Conservation (phyloP, 345 rosid species). For the Anastatica hierochuntica region DNA sequence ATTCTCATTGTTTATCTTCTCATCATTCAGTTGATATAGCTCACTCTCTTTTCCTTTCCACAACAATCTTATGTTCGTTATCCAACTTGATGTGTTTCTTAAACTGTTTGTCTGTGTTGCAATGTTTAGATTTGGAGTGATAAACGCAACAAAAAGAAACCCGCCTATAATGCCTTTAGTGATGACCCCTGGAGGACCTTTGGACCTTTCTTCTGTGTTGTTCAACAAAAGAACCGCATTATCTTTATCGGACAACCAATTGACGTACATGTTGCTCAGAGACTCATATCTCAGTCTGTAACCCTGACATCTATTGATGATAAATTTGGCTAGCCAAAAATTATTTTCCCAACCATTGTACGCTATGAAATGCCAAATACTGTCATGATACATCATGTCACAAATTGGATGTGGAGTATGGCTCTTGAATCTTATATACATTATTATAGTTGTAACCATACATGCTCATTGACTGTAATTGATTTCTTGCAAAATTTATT, state of each 20-base stretch:
- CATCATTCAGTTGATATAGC: neutral
- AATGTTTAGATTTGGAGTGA: conserved; percentile 33
- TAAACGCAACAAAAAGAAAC: conserved; percentile 54
- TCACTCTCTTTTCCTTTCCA: neutral
- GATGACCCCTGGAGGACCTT: conserved; percentile 80
- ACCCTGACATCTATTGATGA: conserved; percentile 85
- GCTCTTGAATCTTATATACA: neutral
- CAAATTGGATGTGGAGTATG: conserved; percentile 88
- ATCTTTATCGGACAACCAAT: conserved; percentile 83
- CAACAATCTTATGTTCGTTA: neutral
- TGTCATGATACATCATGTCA: conserved; percentile 88
- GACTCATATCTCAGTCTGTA: conserved; percentile 85
- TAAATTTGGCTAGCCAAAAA: conserved; percentile 48
- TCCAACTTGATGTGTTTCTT: neutral
- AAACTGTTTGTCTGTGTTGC: neutral
- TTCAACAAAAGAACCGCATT: conserved; percentile 75
- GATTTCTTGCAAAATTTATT: neutral
- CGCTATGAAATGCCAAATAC: conserved; percentile 95
- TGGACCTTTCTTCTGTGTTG: conserved; percentile 79
- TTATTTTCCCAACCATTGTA: conserved; percentile 24
- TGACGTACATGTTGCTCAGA: conserved; percentile 79
- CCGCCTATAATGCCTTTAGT: conserved; percentile 88
- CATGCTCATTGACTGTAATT: neutral
- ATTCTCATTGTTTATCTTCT: too few species aligned
- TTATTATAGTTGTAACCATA: neutral